These are phyloP conservation scores for Pythium myriotylum DNA, from an alignment of 352 stramenopile species.

Conservation along the genomic window DNA sequence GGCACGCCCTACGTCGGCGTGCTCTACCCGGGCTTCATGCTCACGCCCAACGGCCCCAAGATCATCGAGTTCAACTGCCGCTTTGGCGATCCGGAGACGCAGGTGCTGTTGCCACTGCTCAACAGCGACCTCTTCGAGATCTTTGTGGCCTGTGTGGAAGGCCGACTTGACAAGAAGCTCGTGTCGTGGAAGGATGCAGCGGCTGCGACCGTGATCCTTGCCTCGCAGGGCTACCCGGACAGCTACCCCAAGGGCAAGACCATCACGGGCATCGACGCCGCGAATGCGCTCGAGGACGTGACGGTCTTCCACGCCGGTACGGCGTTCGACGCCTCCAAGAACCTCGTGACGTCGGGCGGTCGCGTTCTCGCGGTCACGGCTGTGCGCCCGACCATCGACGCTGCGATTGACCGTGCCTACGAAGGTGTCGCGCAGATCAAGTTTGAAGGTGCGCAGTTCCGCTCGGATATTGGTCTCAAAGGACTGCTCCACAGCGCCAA, in stretches of 20 bases:
- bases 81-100: constrained; percentile 99
- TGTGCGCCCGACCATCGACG: constrained; percentile 87
- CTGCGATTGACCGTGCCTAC: constrained; percentile 93
- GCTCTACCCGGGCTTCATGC: constrained; percentile 99
- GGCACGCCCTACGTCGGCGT: constrained; percentile 98
- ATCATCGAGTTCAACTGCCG: constrained; percentile 99
- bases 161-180: constrained; percentile 86
- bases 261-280: constrained; percentile 93
- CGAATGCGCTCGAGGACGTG: constrained; percentile 81
- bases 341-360: constrained; percentile 93
- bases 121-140: constrained; percentile 98
- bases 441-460: constrained; percentile 94
- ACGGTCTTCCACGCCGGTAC: constrained; percentile 99
- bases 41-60: constrained; percentile 87
- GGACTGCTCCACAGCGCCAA: constrained; percentile 89
- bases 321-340: constrained; percentile 55
- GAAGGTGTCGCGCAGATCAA: constrained; percentile 84
- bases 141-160: constrained; percentile 95
- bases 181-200: constrained; percentile 90
- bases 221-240: constrained; percentile 97
- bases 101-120: constrained; percentile 97
- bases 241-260: constrained; percentile 97
- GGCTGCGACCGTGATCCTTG: constrained; percentile 96
- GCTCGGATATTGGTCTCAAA: constrained; percentile 97
- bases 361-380: constrained; percentile 97